These are phyloP conservation scores for Lyophyllum shimeji DNA, from an alignment of 768 basidiomycete genomes.

Conservation along the genomic window DNA sequence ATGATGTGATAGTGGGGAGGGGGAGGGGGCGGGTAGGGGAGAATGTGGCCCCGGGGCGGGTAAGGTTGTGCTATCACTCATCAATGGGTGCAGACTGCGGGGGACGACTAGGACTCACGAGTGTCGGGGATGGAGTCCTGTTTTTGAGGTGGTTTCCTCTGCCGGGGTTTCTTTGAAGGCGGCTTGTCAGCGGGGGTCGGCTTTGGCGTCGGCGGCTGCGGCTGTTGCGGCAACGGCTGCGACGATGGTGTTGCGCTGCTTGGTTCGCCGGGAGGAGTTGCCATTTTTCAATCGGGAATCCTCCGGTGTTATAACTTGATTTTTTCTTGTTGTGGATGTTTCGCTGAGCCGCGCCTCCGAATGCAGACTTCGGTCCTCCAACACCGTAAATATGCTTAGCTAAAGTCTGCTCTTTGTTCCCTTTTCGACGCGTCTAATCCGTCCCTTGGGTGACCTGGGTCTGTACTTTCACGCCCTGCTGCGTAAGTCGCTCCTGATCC, in stretches of 20 bases:
- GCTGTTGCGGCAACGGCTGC: conserved; percentile 48
- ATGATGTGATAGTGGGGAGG: conserved; percentile 56
- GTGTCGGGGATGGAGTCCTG: conserved; percentile 13
- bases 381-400: conserved; percentile 41
- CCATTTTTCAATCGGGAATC: conserved; percentile 38
- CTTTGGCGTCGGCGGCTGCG: conserved; percentile 43
- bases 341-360: conserved; percentile 30
- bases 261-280: conserved; percentile 50
- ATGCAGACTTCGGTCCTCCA: conserved; percentile 31
- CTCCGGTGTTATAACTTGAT: conserved; percentile 43
- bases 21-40: conserved; percentile 50
- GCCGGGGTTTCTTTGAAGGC: conserved; percentile 53
- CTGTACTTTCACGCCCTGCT: background rate
- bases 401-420: conserved; percentile 23
- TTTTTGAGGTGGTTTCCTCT: conserved; percentile 39
- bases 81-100: conserved; percentile 22
- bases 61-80: conserved; percentile 20
- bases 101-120: conserved; percentile 15
- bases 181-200: conserved; percentile 40
- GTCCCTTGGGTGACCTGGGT: conserved; percentile 4
- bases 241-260: conserved; percentile 30
- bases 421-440: conserved; percentile 10
- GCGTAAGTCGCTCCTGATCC: conserved; percentile 1
- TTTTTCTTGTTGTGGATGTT: conserved; percentile 29
- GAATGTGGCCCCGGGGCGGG: conserved; percentile 37